These are phyloP conservation scores for Ganoderma lingzhi DNA, from an alignment of 1,284 basidiomycete genomes.

Conservation along the genomic window DNA sequence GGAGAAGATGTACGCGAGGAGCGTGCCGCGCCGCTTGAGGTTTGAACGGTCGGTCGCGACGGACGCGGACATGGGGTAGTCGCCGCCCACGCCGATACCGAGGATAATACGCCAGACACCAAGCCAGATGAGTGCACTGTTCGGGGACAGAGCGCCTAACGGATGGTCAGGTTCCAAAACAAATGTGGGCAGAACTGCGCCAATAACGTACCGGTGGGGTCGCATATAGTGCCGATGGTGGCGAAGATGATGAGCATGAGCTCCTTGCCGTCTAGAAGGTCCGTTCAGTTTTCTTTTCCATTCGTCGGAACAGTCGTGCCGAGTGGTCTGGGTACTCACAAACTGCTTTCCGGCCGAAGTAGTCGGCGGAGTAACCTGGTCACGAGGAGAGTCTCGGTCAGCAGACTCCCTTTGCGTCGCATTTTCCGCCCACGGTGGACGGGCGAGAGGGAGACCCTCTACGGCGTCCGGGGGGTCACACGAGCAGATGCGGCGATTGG, in stretches of 20 bases:
- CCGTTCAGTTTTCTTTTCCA: slow-evolving; percentile 8
- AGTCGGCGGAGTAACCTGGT: slow-evolving; percentile 64
- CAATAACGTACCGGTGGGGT: slow-evolving; percentile 50
- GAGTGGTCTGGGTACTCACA: slow-evolving; percentile 49
- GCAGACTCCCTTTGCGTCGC: neutral
- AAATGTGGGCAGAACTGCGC: neutral
- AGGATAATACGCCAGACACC: slow-evolving; percentile 74
- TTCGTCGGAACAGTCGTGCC: neutral
- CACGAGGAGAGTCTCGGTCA: neutral
- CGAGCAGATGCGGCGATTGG: neutral
- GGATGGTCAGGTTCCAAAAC: neutral
- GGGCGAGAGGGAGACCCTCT: too few relatives aligned
- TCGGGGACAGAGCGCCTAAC: slow-evolving; percentile 50
- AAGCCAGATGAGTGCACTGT: slow-evolving; percentile 64
- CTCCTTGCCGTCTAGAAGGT: slow-evolving; percentile 70
- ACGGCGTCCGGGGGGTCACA: slow-evolving; percentile 13
- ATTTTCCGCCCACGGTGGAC: neutral
- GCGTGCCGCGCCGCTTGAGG: slow-evolving; percentile 74
- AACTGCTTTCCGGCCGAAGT: slow-evolving; percentile 70
- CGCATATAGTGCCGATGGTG: slow-evolving; percentile 65
- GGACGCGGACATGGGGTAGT: slow-evolving; percentile 84
- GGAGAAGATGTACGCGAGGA: slow-evolving; percentile 79
- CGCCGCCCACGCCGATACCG: slow-evolving; percentile 82
- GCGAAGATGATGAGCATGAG: slow-evolving; percentile 81
- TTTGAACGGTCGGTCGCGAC: slow-evolving; percentile 76